These are phyloP conservation scores for Exophiala aquamarina DNA, from an alignment of 2,329 filamentous ascomycete species.

Conservation along the genomic window DNA sequence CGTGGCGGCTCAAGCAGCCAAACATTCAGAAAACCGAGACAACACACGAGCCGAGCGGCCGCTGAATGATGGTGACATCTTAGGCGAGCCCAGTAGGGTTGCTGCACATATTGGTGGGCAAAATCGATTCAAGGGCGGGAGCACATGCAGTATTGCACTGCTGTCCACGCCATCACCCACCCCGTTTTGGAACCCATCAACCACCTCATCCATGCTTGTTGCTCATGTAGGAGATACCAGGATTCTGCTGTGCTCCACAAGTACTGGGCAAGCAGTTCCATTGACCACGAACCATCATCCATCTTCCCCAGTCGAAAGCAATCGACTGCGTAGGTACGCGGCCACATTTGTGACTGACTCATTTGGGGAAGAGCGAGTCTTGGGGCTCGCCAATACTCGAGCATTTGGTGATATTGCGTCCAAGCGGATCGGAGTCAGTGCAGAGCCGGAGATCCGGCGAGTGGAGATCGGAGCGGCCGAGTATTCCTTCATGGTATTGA, in stretches of 20 bases:
- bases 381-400: conserved; percentile 88
- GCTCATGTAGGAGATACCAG: conserved; percentile 94
- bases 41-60: conserved; percentile 70
- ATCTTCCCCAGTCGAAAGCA: conserved; percentile 78
- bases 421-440: conserved; percentile 90
- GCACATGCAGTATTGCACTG: conserved; percentile 84
- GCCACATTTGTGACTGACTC: conserved; percentile 89
- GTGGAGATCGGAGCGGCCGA: conserved; percentile 79
- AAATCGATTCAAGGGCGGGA: conserved; percentile 82
- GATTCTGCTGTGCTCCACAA: conserved; percentile 83
- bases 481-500: conserved; percentile 84
- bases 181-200: conserved; percentile 92
- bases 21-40: conserved; percentile 65
- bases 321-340: conserved; percentile 80
- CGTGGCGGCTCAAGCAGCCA: conserved; percentile 81
- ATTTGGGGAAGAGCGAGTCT: conserved; percentile 95
- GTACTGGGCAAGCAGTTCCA: conserved; percentile 74
- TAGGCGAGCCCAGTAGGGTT: conserved; percentile 61
- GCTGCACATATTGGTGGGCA: conserved; percentile 63
- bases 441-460: conserved; percentile 83
- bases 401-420: conserved; percentile 89
- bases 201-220: conserved; percentile 77
- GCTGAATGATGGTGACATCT: conserved; percentile 80
- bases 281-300: conserved; percentile 92
- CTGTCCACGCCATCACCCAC: conserved; percentile 89